Evolutionary conservation across 257 asterid species (phyloP).

Genomic region (Nicotiana tabacum): DNA sequence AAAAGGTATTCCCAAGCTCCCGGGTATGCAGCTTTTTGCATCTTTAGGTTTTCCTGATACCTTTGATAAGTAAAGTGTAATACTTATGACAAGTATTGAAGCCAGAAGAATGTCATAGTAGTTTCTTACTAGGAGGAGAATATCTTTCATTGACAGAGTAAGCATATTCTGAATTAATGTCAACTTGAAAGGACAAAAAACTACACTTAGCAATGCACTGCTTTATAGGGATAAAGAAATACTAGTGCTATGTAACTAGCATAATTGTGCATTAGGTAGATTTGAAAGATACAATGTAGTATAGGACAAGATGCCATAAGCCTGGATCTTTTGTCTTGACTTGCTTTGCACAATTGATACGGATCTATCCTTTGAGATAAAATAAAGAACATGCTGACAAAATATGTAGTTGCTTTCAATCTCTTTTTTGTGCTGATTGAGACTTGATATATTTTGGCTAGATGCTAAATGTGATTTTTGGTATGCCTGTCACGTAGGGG

Average conservation of each 20-base stretch:
- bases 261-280: conserved; percentile 2
- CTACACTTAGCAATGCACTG: neutral
- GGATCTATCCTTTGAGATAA: neutral
- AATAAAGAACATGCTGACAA: neutral
- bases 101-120: conserved; percentile 19
- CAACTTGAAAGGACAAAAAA: neutral
- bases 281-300: neutral
- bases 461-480: neutral
- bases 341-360: neutral
- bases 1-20: conserved; percentile 47
- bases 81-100: conserved; percentile 19
- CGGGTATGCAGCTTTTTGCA: conserved; percentile 30
- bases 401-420: neutral
- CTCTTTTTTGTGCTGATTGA: neutral
- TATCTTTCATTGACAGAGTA: conserved; percentile 10
- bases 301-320: conserved; percentile 16
- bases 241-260: neutral
- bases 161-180: conserved; percentile 14
- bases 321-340: conserved; percentile 11
- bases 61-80: neutral
- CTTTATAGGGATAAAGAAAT: neutral
- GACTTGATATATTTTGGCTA: neutral
- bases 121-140: neutral
- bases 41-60: conserved; percentile 1
- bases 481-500: no score